These are phyloP conservation scores for Ustilago trichophora DNA, from an alignment of 1,284 basidiomycete species.

Conservation along the genomic window DNA sequence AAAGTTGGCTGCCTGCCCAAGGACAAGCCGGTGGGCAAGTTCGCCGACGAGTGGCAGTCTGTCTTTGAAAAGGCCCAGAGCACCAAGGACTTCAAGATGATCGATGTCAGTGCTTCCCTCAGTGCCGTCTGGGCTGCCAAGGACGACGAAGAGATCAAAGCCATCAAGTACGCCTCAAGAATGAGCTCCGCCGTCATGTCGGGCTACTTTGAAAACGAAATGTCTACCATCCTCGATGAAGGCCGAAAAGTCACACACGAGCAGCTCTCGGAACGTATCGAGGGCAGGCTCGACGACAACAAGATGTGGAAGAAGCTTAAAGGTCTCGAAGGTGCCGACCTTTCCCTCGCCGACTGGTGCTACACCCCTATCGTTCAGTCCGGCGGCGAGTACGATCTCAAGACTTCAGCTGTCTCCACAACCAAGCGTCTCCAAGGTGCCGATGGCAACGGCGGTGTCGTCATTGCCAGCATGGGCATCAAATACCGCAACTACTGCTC, in stretches of 20 bases:
- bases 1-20: slow-evolving; percentile 72
- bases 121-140: slow-evolving; percentile 85
- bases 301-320: slow-evolving; percentile 75
- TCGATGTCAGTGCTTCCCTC: slow-evolving; percentile 81
- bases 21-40: slow-evolving; percentile 80
- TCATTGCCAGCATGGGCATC: slow-evolving; percentile 86
- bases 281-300: slow-evolving; percentile 83
- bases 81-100: slow-evolving; percentile 71
- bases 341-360: slow-evolving; percentile 86
- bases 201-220: slow-evolving; percentile 85
- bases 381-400: slow-evolving; percentile 87
- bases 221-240: slow-evolving; percentile 89
- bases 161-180: slow-evolving; percentile 73
- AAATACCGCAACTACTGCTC: slow-evolving; percentile 92
- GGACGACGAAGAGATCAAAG: slow-evolving; percentile 79
- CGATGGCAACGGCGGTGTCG: slow-evolving; percentile 78
- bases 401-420: slow-evolving; percentile 84
- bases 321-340: slow-evolving; percentile 73
- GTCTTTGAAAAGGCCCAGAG: slow-evolving; percentile 46
- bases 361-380: slow-evolving; percentile 97
- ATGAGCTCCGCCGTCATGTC: slow-evolving; percentile 86
- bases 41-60: slow-evolving; percentile 80
- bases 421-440: slow-evolving; percentile 75
- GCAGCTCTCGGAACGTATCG: slow-evolving; percentile 81
- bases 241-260: slow-evolving; percentile 91